phyloP scores from a whole-genome alignment of 176 grass and related monocot species.

The Themeda triandra region DNA sequence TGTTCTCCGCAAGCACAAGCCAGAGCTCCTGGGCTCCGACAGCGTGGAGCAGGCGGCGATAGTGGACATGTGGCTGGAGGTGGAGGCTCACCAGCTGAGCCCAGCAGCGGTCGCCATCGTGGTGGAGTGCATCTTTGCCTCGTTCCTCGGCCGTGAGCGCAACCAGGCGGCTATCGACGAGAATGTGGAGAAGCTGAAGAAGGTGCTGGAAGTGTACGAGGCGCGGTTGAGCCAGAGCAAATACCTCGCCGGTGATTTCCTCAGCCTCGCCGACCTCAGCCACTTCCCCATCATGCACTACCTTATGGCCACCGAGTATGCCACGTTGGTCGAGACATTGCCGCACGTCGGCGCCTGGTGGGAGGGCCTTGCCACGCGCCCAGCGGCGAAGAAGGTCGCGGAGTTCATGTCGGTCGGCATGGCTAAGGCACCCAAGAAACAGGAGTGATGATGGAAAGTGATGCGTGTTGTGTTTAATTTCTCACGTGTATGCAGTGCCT shows the following conservation, averaged over 20 bases:
- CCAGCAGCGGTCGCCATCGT: background rate
- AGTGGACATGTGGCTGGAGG: constrained; percentile 38
- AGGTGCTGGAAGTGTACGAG: constrained; percentile 46
- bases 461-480: too few relatives aligned
- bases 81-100: constrained; percentile 26
- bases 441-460: too few relatives aligned
- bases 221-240: background rate
- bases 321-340: background rate
- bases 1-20: constrained; percentile 10
- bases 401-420: background rate
- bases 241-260: constrained; percentile 37
- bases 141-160: constrained; percentile 14
- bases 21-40: background rate
- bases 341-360: constrained; percentile 46
- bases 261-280: constrained; percentile 51
- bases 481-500: too few relatives aligned
- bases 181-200: constrained; percentile 16
- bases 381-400: constrained; percentile 24
- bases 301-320: constrained; percentile 41
- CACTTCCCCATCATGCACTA: constrained; percentile 30
- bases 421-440: too few relatives aligned
- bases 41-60: background rate
- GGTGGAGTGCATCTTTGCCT: background rate
- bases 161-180: constrained; percentile 34
- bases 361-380: constrained; percentile 30